Evolutionary conservation across 202 grass and related monocot species (phyloP), one percentile per base, ranked within the genome.

Genomic region (Setaria italica): DNA sequence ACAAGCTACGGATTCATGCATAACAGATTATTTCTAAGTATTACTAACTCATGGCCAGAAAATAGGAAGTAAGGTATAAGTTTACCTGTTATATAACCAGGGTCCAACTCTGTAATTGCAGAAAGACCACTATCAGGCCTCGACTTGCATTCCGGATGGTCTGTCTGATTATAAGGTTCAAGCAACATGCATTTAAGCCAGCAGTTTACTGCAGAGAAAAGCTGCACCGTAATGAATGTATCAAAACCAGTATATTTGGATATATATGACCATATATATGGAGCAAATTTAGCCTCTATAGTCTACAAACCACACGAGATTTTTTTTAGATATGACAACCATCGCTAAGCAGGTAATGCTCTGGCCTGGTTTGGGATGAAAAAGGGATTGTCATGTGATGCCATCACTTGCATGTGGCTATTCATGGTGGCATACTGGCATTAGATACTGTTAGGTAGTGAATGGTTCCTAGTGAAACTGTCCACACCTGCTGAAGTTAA

Each of bases 151-250:
- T 98, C 91, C 9, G 89, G 89, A 87, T 98, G 88, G 79, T 98
- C 95, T 13, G 85, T 93, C 75, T 98, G 95, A 63, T 95, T 94
- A 81, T 92, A 95, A 62, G 95, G 95, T 67, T 98, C 95, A 62
- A 98, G 72, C 87, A 98, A 39, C 91, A 95, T 95, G 93, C 95
- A 98, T 74, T 98, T 98, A 57, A 98, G 91, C 93, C 95, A 98
- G 80, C 95, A 98, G 86, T 98, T 98, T 39, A 95, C 85, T 1
- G 95, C 93, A 79, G 95, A 98, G 57, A 98, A 93, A 82, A 95
- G 77, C 95, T 98, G 91, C 88, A 90, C 1, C 60, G 72, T 41
- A 81, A 35, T 29, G 77, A 45, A 80, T 9, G 43, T 6, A 80
- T 74, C 33, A 83, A 76, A 73, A 63, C 19, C 45, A 39, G 3